These are phyloP conservation scores for Posidonia australis DNA, from an alignment of 106 monocot species.

Conservation along the genomic window DNA sequence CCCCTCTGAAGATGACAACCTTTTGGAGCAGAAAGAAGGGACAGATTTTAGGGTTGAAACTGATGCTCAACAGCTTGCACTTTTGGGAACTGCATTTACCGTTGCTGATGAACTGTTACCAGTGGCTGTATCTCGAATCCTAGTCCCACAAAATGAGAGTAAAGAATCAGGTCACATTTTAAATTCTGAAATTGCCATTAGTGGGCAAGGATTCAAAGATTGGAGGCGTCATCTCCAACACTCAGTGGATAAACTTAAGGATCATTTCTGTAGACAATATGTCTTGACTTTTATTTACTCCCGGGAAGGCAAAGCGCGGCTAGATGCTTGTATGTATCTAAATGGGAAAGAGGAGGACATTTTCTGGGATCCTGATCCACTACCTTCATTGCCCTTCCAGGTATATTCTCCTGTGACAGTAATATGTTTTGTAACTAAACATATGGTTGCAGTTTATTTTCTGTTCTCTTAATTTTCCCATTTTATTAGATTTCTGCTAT, in stretches of 20 bases:
- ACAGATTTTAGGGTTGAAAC: slow-evolving; percentile 59
- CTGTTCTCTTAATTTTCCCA: not conserved
- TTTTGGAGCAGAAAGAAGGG: slow-evolving; percentile 41
- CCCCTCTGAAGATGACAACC: slow-evolving; percentile 66
- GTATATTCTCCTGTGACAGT: slow-evolving; percentile 12
- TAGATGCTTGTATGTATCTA: slow-evolving; percentile 89
- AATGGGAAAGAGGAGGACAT: slow-evolving; percentile 62
- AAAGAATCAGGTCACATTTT: slow-evolving; percentile 27
- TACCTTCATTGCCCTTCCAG: slow-evolving; percentile 91
- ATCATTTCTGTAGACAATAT: slow-evolving; percentile 88
- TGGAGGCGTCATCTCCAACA: slow-evolving; percentile 78
- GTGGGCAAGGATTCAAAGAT: slow-evolving; percentile 54
- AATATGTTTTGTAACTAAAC: not conserved
- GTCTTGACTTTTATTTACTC: slow-evolving; percentile 87
- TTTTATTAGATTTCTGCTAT: no score
- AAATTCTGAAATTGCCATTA: slow-evolving; percentile 30
- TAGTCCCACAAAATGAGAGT: slow-evolving; percentile 35
- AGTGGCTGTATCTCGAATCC: slow-evolving; percentile 48
- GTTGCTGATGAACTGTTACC: slow-evolving; percentile 88
- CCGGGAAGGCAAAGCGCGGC: slow-evolving; percentile 72
- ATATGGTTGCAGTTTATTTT: not conserved
- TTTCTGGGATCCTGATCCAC: slow-evolving; percentile 68
- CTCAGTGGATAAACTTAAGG: slow-evolving; percentile 80
- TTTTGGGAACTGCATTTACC: slow-evolving; percentile 73
- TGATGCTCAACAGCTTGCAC: slow-evolving; percentile 79